These are phyloP conservation scores for Neolentinus lepideus DNA, from an alignment of 1,284 basidiomycete species.

Conservation along the genomic window DNA sequence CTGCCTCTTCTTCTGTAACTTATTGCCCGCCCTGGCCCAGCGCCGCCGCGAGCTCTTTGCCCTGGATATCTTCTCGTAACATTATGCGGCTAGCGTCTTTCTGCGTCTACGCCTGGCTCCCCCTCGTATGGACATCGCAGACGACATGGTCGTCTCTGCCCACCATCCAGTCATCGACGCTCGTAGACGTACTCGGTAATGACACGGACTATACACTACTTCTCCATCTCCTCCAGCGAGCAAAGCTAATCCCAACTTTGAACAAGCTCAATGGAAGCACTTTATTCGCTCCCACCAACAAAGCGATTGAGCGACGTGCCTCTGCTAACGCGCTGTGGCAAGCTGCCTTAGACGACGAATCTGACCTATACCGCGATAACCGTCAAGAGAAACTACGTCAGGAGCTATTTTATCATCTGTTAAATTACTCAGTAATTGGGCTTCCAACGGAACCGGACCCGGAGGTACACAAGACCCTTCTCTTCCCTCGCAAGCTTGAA, in stretches of 20 bases:
- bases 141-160: constrained; percentile 5
- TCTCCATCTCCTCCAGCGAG: constrained; percentile 75
- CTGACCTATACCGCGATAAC: constrained; percentile 58
- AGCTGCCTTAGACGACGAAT: constrained; percentile 30
- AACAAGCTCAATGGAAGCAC: constrained; percentile 81
- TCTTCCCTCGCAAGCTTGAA: constrained; percentile 54
- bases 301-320: constrained; percentile 63
- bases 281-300: constrained; percentile 93
- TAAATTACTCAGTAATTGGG: constrained; percentile 73
- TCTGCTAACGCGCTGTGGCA: constrained; percentile 41
- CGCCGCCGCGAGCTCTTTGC: constrained; percentile 14
- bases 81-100: not conserved
- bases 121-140: not conserved
- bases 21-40: not conserved
- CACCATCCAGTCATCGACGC: constrained; percentile 38
- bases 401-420: constrained; percentile 89
- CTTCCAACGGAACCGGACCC: constrained; percentile 33
- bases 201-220: constrained; percentile 81
- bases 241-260: constrained; percentile 87
- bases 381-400: constrained; percentile 81
- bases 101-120: not conserved
- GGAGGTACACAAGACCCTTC: constrained; percentile 54
- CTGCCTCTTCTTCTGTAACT: not conserved
- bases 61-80: constrained; percentile 16
- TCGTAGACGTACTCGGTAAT: constrained; percentile 73